These are phyloP conservation scores for Juglanconis sp. DNA, from an alignment of 2,329 filamentous ascomycete genomes.

Conservation along the genomic window DNA sequence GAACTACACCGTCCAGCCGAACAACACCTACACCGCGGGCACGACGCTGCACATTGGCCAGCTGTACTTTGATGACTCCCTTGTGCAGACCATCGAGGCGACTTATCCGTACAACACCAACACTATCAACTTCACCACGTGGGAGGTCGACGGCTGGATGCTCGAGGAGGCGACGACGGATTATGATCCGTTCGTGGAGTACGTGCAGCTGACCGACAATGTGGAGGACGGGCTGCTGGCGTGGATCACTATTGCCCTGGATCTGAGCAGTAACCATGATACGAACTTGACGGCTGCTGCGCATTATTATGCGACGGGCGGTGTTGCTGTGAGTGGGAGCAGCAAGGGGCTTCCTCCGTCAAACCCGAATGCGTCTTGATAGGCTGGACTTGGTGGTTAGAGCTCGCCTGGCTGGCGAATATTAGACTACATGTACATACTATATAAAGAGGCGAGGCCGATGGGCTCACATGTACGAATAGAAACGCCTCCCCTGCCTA, in stretches of 20 bases:
- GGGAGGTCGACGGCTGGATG: conserved; percentile 27
- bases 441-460: too few relatives aligned
- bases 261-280: conserved; percentile 2
- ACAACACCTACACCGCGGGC: conserved; percentile 37
- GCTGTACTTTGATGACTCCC: conserved; percentile 38
- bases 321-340: not conserved
- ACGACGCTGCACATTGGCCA: conserved; percentile 40
- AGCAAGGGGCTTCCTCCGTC: conserved; percentile 3
- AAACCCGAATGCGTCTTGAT: not conserved
- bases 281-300: conserved; percentile 1
- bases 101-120: conserved; percentile 37
- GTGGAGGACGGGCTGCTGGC: conserved; percentile 5
- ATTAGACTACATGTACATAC: too few relatives aligned
- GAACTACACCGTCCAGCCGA: conserved; percentile 30
- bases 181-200: conserved; percentile 50
- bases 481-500: too few relatives aligned
- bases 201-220: conserved; percentile 21
- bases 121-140: conserved; percentile 27
- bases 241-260: conserved; percentile 16
- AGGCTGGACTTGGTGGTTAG: too few relatives aligned
- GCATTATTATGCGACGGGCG: conserved; percentile 1
- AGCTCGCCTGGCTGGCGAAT: too few relatives aligned
- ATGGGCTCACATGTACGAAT: too few relatives aligned
- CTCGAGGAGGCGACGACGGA: conserved; percentile 28
- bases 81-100: conserved; percentile 34